phyloP scores from a whole-genome alignment of 768 basidiomycete species.

The Termitomyces sp. region DNA sequence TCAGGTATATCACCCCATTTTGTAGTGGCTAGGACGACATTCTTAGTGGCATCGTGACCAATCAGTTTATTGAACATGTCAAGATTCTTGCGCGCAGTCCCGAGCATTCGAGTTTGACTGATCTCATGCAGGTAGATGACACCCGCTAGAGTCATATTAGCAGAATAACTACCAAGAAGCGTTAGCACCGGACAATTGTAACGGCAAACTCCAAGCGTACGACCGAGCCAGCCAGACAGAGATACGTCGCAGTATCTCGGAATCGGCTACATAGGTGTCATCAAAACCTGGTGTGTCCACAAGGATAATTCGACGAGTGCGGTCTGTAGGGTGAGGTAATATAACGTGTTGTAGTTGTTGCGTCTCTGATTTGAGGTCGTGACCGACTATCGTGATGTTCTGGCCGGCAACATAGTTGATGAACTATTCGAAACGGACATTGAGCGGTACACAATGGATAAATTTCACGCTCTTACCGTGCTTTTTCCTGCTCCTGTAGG shows the following conservation, averaged over 20 bases:
- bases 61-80: conserved; percentile 15
- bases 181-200: not conserved
- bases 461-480: not conserved
- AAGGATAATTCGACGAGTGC: conserved; percentile 6
- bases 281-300: conserved; percentile 14
- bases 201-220: not conserved
- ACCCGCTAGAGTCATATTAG: conserved; percentile 12
- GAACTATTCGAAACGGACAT: conserved; percentile 3
- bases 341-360: conserved; percentile 11
- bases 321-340: conserved; percentile 6
- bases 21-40: conserved; percentile 16
- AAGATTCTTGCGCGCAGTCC: conserved; percentile 19
- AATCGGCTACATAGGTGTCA: conserved; percentile 10
- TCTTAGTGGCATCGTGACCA: conserved; percentile 11
- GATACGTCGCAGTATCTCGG: conserved; percentile 9
- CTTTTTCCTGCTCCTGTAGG: conserved; percentile 13
- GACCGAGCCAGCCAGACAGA: conserved; percentile 12
- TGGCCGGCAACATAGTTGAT: conserved; percentile 7
- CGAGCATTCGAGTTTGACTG: conserved; percentile 17
- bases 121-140: conserved; percentile 17
- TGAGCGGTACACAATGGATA: not conserved
- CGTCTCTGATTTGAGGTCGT: conserved; percentile 11
- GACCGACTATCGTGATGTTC: conserved; percentile 1
- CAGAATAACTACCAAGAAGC: conserved; percentile 5
- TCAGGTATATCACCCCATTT: conserved; percentile 9